Base-by-base conservation (phyloP, 2,329 filamentous ascomycete genomes). In the Fonsecaea multimorphosa region DNA sequence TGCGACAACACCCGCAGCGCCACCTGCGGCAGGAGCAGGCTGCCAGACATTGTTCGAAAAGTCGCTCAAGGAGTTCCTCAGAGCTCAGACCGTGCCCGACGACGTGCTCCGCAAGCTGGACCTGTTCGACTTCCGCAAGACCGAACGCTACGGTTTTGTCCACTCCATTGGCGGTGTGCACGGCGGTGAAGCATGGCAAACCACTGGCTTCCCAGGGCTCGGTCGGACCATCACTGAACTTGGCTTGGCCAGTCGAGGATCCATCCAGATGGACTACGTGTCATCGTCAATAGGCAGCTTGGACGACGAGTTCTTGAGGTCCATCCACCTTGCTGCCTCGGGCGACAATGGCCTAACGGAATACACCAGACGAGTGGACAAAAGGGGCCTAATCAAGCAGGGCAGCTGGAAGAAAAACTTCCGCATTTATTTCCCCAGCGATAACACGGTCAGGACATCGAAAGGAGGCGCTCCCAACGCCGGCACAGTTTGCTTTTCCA, bases 211-310 rank as follows among this genome's bases (percentile, higher is more conserved):
- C 65, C 88, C 87, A 66, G 91, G 92, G 2, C 83, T 98, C 24
- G 88, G 88, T 0, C 83, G 81, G 54, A 87, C 89, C 51, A 84
- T 98, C 38, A 80, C 79, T 63, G 77, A 83, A 9, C 82, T 96
- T 16, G 87, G 88, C 0, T 80, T 94, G 52, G 76, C 79, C 62
- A 86, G 85, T 2, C 8, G 31, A 75, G 80, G 1, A 76, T 40
- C 36, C 14, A 60, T 70, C 14, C 53, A 67, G 38, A 46, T 73
- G 29, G 68, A 73, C 55, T 72, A 66, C 56, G 67, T 72, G 38
- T 86, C 91, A 27, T 92, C 94, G 0, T 97, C 94, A 0, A 79
- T 98, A 4, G 95, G 94, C 19, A 87, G 87, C 8, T 75, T 98
- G 49, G 92, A 88, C 60, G 82, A 85, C 49, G 84, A 86, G 6